phyloP scores from a whole-genome alignment of 1,139 yeast genomes.

The Hansenula anomala region DNA sequence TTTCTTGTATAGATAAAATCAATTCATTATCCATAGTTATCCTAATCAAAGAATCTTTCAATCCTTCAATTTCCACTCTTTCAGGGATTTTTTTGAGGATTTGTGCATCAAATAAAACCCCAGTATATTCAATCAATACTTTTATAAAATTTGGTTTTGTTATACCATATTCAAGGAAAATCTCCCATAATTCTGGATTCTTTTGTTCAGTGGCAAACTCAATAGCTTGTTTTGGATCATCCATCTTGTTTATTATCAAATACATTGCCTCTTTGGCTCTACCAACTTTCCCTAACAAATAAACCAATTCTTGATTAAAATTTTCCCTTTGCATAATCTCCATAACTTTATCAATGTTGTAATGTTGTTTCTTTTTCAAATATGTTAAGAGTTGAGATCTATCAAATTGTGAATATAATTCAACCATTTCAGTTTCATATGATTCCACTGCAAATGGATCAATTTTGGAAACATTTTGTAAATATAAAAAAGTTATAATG shows the following conservation, averaged over 20 bases:
- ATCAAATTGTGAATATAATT: slow-evolving; percentile 59
- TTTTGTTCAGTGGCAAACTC: slow-evolving; percentile 71
- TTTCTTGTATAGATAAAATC: slow-evolving; percentile 50
- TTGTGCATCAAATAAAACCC: slow-evolving; percentile 64
- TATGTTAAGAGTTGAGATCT: slow-evolving; percentile 50
- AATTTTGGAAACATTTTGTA: slow-evolving; percentile 46
- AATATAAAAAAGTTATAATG: slow-evolving; percentile 54
- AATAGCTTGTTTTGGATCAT: slow-evolving; percentile 79
- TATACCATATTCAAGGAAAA: slow-evolving; percentile 66
- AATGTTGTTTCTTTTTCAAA: slow-evolving; percentile 43
- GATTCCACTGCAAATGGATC: slow-evolving; percentile 52
- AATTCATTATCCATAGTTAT: slow-evolving; percentile 65
- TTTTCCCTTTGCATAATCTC: slow-evolving; percentile 51
- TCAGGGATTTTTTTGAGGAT: slow-evolving; percentile 64
- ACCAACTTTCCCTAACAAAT: slow-evolving; percentile 78
- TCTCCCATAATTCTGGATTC: slow-evolving; percentile 76
- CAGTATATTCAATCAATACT: slow-evolving; percentile 66
- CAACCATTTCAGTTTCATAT: slow-evolving; percentile 64
- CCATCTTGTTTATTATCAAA: slow-evolving; percentile 68
- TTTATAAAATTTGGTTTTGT: slow-evolving; percentile 69
- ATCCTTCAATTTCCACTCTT: slow-evolving; percentile 57
- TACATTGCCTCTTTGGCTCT: slow-evolving; percentile 70
- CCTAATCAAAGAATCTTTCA: slow-evolving; percentile 55
- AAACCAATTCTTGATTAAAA: slow-evolving; percentile 68
- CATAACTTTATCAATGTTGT: slow-evolving; percentile 68